Conservation (phyloP, 768 basidiomycete species). For the Suillus sp. region DNA sequence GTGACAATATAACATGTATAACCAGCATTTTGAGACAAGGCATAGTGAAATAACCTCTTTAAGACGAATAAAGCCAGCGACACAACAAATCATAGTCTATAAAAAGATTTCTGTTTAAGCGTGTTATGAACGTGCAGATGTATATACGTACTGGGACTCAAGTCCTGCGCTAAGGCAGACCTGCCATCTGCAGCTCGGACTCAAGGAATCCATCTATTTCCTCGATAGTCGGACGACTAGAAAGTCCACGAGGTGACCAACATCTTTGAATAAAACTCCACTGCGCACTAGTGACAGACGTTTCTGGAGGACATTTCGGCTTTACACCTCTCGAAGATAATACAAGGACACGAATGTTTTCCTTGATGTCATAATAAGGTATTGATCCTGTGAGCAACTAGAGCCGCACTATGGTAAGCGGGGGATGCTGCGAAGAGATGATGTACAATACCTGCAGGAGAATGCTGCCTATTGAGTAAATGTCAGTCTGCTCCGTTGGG, state of each 20-base stretch:
- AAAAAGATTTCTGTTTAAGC: not conserved
- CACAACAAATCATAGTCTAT: not conserved
- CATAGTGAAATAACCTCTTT: not conserved
- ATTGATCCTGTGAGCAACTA: conserved; percentile 12
- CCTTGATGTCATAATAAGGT: conserved; percentile 10
- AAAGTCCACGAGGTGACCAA: conserved; percentile 4
- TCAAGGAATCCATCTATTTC: conserved; percentile 10
- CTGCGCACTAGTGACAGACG: conserved; percentile 1
- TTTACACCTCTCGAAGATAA: conserved; percentile 2
- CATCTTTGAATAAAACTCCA: conserved; percentile 15
- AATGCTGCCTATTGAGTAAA: conserved; percentile 13
- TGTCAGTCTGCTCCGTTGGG: conserved; percentile 6
- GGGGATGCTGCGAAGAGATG: not conserved
- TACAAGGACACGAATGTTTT: not conserved
- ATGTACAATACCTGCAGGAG: conserved; percentile 13
- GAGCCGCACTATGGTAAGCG: not conserved
- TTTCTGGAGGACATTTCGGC: not conserved
- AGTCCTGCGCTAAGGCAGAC: not conserved
- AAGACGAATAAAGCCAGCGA: not conserved
- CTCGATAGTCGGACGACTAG: conserved; percentile 6
- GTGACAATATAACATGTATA: no score
- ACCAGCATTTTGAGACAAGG: no score
- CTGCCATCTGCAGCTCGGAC: conserved; percentile 4
- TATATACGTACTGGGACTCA: not conserved
- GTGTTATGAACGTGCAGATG: not conserved